These are phyloP conservation scores for Hymenoscyphus infarciens DNA, from an alignment of 2,329 filamentous ascomycete genomes.

Conservation along the genomic window DNA sequence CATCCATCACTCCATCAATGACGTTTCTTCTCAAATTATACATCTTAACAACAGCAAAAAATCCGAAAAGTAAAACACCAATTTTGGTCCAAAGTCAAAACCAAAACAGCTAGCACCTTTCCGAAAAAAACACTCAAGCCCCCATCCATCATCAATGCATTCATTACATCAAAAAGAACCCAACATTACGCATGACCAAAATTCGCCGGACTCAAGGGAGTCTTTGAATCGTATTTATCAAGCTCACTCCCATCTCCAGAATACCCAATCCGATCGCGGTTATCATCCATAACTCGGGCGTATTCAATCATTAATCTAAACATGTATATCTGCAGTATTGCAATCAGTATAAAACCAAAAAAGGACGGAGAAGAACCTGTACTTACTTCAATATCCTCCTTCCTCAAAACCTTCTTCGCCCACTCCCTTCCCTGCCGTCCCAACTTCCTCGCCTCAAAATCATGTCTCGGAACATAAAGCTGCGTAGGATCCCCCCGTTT, in stretches of 20 bases:
- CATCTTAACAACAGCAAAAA: neutral
- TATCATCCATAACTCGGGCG: conserved; percentile 39
- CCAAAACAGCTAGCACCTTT: neutral
- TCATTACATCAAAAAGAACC: neutral
- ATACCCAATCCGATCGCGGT: conserved; percentile 36
- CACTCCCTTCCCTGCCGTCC: conserved; percentile 42
- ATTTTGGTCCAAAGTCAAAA: neutral
- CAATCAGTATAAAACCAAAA: too few species aligned
- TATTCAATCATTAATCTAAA: conserved; percentile 68
- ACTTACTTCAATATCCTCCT: conserved; percentile 69
- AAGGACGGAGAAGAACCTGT: too few species aligned
- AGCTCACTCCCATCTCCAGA: conserved; percentile 34
- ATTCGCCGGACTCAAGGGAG: conserved; percentile 19
- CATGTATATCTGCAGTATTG: conserved; percentile 53
- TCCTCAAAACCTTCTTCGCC: conserved; percentile 56
- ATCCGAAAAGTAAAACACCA: neutral
- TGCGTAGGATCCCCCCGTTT: conserved; percentile 39
- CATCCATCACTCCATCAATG: neutral
- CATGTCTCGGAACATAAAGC: conserved; percentile 38
- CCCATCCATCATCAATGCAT: neutral
- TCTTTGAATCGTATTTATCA: conserved; percentile 30
- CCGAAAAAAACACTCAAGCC: neutral
- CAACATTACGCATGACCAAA: conserved; percentile 1
- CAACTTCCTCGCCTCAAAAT: conserved; percentile 60
- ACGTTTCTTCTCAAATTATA: neutral